Conservation (phyloP, 2,329 filamentous ascomycete genomes). For the Elsinoe perseae region DNA sequence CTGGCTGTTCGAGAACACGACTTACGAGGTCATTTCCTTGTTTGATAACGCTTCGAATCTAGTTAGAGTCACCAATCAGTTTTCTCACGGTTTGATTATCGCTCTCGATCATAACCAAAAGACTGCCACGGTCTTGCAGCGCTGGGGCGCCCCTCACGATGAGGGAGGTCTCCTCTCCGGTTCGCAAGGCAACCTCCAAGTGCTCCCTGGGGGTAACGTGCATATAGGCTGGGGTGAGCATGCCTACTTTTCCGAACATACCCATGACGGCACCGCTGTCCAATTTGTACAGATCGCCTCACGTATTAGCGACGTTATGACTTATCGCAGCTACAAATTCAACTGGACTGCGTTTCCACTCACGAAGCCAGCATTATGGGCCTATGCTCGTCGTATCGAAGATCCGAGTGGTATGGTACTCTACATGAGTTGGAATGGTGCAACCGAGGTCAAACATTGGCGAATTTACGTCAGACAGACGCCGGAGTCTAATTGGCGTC, state of each 20-base stretch:
- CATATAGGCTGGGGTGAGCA: constrained; percentile 48
- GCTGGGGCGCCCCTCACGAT: constrained; percentile 19
- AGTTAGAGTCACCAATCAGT: constrained; percentile 14
- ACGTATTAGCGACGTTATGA: constrained; percentile 27
- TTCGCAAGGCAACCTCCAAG: constrained; percentile 45
- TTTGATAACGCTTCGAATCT: constrained; percentile 43
- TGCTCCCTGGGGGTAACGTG: constrained; percentile 44
- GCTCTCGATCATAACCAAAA: constrained; percentile 20
- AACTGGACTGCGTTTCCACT: constrained; percentile 36
- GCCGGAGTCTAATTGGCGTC: too few species aligned
- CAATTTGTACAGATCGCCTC: constrained; percentile 42
- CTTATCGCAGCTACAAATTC: constrained; percentile 40
- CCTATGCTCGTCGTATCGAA: constrained; percentile 24
- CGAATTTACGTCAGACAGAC: too few species aligned
- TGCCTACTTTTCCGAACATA: constrained; percentile 32
- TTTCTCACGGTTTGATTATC: constrained; percentile 24
- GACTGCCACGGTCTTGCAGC: constrained; percentile 20
- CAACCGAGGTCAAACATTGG: constrained; percentile 39
- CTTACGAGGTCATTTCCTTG: constrained; percentile 42
- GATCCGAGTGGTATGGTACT: constrained; percentile 26
- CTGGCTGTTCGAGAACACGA: constrained; percentile 34
- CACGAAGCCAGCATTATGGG: constrained; percentile 31
- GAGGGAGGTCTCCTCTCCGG: constrained; percentile 34
- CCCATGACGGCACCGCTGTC: constrained; percentile 38
- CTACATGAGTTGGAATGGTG: constrained; percentile 47